Evolutionary conservation across 257 asterid species (phyloP).

Genomic region (Solanum tacnaense): DNA sequence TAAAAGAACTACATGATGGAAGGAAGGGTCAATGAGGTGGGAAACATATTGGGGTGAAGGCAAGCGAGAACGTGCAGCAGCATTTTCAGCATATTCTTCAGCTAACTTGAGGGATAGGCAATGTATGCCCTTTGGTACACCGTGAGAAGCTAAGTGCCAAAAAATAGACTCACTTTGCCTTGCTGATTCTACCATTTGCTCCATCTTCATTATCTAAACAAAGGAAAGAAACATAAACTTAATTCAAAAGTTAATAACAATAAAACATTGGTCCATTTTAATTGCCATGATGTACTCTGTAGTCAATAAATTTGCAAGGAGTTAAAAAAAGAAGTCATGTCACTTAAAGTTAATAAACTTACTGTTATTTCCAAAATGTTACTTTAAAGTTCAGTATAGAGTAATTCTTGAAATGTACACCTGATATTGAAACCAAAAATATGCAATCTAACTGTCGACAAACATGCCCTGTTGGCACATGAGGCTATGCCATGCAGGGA

Average conservation of each 20-base stretch:
- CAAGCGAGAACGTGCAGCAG: constrained; percentile 64
- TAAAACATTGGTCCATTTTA: not conserved
- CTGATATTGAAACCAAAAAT: not conserved
- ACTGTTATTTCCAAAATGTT: not conserved
- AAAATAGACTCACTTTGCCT: constrained; percentile 46
- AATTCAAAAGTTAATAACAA: not conserved
- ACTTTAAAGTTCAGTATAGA: not conserved
- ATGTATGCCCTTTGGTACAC: constrained; percentile 59
- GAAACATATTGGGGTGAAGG: constrained; percentile 59
- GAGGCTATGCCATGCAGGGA: not conserved
- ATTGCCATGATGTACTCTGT: not conserved
- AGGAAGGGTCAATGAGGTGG: constrained; percentile 52
- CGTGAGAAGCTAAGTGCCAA: constrained; percentile 84
- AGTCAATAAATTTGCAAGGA: not conserved
- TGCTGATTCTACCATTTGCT: constrained; percentile 44
- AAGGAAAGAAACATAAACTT: not conserved
- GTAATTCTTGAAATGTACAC: not conserved
- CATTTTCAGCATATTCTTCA: constrained; percentile 66
- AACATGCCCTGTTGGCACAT: not conserved
- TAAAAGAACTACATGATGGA: constrained; percentile 61
- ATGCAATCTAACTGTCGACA: not conserved
- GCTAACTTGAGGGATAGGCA: constrained; percentile 75
- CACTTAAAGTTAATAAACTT: not conserved
- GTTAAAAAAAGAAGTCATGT: not conserved
- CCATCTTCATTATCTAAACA: constrained; percentile 60